Evolutionary conservation across 805 yeast genomes (phyloP).

Genomic region (Saccharomyces cerevisiae): DNA sequence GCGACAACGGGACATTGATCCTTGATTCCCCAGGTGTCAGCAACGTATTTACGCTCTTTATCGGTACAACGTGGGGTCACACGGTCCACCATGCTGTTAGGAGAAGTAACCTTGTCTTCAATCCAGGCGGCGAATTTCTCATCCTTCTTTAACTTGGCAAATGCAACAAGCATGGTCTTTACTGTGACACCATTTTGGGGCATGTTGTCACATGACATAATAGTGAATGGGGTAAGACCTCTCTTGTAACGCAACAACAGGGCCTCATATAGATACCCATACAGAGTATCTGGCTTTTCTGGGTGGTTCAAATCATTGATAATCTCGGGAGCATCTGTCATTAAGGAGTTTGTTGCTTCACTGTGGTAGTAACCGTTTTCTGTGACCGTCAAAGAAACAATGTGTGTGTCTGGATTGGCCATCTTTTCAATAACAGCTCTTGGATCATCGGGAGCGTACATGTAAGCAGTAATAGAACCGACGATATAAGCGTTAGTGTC

Average conservation of each 20-base stretch:
- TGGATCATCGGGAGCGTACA: constrained; percentile 7
- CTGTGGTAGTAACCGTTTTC: constrained; percentile 5
- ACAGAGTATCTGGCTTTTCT: constrained; percentile 1
- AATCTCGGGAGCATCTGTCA: constrained; percentile 3
- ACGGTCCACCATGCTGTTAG: constrained; percentile 7
- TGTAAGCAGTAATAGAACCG: constrained; percentile 4
- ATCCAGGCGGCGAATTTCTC: constrained; percentile 4
- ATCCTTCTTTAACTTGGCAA: constrained; percentile 2
- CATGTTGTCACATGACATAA: constrained; percentile 8
- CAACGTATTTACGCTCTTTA: constrained; percentile 1
- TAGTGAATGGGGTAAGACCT: constrained; percentile 6
- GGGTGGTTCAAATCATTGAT: constrained; percentile 1
- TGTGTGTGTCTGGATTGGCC: constrained; percentile 4
- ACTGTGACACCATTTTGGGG: constrained; percentile 5
- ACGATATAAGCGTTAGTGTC: background rate
- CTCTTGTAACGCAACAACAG: constrained; percentile 1
- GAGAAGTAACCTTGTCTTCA: constrained; percentile 2
- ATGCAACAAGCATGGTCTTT: constrained; percentile 3
- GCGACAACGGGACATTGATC: constrained; percentile 5
- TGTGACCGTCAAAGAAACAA: constrained; percentile 5
- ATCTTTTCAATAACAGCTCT: constrained; percentile 6
- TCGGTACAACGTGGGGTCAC: constrained; percentile 6
- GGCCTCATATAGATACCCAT: constrained; percentile 5
- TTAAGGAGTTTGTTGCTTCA: constrained; percentile 3
- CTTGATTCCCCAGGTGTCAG: constrained; percentile 2